phyloP scores from a whole-genome alignment of 768 basidiomycete genomes.

The Kwoniella mangroviensis region DNA sequence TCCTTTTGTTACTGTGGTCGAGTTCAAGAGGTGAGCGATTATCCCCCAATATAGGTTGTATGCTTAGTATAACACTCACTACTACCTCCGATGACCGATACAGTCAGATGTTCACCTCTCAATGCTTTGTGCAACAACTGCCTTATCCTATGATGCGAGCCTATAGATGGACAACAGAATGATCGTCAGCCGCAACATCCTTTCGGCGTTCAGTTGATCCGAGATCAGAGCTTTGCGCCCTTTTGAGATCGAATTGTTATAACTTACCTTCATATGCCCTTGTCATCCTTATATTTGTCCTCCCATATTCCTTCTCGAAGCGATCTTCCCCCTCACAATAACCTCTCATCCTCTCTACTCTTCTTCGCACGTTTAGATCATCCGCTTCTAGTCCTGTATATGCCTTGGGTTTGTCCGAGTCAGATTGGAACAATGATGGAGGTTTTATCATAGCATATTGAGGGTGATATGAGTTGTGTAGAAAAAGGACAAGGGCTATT shows the following conservation, averaged over 20 bases:
- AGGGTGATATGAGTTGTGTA: constrained; percentile 29
- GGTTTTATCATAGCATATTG: constrained; percentile 13
- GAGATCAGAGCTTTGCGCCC: background rate
- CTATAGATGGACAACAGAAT: constrained; percentile 11
- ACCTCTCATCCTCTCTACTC: constrained; percentile 30
- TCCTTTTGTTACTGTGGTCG: constrained; percentile 47
- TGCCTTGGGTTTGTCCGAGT: background rate
- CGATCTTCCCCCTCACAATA: constrained; percentile 29
- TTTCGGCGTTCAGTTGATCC: background rate
- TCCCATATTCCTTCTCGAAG: constrained; percentile 45
- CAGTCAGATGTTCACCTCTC: constrained; percentile 45
- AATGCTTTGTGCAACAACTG: constrained; percentile 43
- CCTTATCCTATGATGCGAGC: constrained; percentile 39
- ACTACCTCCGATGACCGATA: constrained; percentile 52
- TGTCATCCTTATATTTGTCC: constrained; percentile 41
- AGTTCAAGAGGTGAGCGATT: background rate
- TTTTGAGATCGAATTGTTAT: background rate
- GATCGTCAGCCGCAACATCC: constrained; percentile 5
- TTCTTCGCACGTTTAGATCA: constrained; percentile 16
- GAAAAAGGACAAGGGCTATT: constrained; percentile 24
- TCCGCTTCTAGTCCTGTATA: constrained; percentile 15
- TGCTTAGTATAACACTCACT: constrained; percentile 30
- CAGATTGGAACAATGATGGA: constrained; percentile 5
- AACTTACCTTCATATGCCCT: constrained; percentile 53
- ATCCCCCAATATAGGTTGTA: background rate